A percentile compares a stretch with the other conserved stretches of the same genome.
phyloP scores from a whole-genome alignment of 768 basidiomycete species.

The Russula emetica region DNA sequence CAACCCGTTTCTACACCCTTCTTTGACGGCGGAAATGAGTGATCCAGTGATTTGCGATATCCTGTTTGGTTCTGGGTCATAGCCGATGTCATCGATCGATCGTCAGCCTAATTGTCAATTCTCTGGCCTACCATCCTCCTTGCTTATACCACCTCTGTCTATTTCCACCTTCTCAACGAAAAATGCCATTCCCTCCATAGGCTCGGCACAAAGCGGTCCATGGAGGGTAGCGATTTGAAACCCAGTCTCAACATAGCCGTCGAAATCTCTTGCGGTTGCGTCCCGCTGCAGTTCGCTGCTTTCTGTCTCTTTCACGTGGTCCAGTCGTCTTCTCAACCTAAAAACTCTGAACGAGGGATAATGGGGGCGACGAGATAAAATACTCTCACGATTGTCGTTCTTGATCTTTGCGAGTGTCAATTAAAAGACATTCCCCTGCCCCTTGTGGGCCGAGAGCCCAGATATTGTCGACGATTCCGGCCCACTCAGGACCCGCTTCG shows the following conservation, averaged over 20 bases:
- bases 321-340: slow-evolving; percentile 53
- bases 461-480: slow-evolving; percentile 58
- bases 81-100: slow-evolving; percentile 16
- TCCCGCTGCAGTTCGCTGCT: slow-evolving; percentile 29
- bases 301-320: slow-evolving; percentile 36
- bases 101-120: slow-evolving; percentile 1
- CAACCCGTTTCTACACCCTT: slow-evolving; percentile 84
- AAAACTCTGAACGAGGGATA: slow-evolving; percentile 19
- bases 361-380: slow-evolving; percentile 13
- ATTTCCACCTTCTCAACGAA: slow-evolving; percentile 76
- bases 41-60: slow-evolving; percentile 87
- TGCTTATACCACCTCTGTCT: slow-evolving; percentile 53
- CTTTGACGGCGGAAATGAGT: slow-evolving; percentile 81
- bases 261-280: slow-evolving; percentile 51
- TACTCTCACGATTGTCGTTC: slow-evolving; percentile 52
- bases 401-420: slow-evolving; percentile 60
- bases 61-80: slow-evolving; percentile 65
- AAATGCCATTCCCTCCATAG: slow-evolving; percentile 88
- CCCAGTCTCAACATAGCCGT: slow-evolving; percentile 82
- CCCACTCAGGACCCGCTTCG: slow-evolving; percentile 77
- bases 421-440: slow-evolving; percentile 79
- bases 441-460: slow-evolving; percentile 93
- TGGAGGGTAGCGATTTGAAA: slow-evolving; percentile 94
- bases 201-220: slow-evolving; percentile 93
- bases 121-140: slow-evolving; percentile 55